Conservation (phyloP, 2,329 filamentous ascomycete species). For the Fonsecaea erecta region DNA sequence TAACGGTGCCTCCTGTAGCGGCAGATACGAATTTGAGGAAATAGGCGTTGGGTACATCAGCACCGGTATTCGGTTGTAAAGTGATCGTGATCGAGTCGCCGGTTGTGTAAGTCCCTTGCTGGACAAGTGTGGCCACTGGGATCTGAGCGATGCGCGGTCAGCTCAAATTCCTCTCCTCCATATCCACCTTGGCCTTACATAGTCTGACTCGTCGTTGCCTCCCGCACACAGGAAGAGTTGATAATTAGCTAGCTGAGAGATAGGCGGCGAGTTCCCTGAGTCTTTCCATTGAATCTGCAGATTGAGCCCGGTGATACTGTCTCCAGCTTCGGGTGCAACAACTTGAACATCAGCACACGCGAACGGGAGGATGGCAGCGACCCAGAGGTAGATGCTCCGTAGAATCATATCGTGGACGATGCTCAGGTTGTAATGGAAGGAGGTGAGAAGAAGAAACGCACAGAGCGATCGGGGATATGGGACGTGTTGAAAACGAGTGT, state of each 20-base stretch:
- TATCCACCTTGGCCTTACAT: conserved; percentile 44
- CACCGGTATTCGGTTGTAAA: conserved; percentile 51
- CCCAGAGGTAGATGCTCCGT: conserved; percentile 27
- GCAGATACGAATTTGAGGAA: conserved; percentile 65
- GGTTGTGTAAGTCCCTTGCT: conserved; percentile 44
- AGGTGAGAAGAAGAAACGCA: neutral
- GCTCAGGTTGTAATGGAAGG: neutral
- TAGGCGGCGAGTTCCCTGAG: conserved; percentile 54
- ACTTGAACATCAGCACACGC: conserved; percentile 61
- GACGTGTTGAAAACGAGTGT: conserved; percentile 4
- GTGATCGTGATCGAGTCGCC: conserved; percentile 52
- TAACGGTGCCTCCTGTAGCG: conserved; percentile 59
- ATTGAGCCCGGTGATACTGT: conserved; percentile 54
- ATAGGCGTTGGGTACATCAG: conserved; percentile 55
- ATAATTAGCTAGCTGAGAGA: conserved; percentile 60
- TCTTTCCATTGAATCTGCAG: conserved; percentile 64
- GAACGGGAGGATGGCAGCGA: conserved; percentile 22
- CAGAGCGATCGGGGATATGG: neutral
- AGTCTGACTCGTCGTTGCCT: conserved; percentile 56
- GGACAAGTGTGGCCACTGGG: conserved; percentile 48
- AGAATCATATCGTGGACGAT: conserved; percentile 30
- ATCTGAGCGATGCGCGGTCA: conserved; percentile 43
- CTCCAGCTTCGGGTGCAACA: conserved; percentile 58
- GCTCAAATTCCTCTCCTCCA: neutral
- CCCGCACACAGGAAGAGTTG: conserved; percentile 65